These are phyloP conservation scores for Metschnikowia baotianmanensis DNA, from an alignment of 805 yeast genomes.

Conservation along the genomic window DNA sequence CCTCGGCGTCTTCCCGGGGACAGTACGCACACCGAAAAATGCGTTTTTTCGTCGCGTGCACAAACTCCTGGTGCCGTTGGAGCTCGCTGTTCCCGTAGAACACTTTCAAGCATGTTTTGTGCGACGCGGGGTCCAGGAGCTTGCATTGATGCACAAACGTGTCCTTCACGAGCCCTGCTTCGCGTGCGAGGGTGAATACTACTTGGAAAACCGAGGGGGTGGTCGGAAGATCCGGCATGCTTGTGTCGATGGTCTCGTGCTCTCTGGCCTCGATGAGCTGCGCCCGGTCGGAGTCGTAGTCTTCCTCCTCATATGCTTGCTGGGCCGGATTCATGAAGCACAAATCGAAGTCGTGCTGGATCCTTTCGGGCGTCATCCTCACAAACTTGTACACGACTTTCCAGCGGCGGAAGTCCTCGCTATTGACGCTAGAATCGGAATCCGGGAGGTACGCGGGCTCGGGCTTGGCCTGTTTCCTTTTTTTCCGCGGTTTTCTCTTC, in stretches of 20 bases:
- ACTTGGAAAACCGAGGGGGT: slow-evolving; percentile 15
- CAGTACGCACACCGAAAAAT: slow-evolving; percentile 43
- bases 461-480: not conserved
- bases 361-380: slow-evolving; percentile 9
- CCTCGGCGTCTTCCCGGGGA: slow-evolving; percentile 26
- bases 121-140: slow-evolving; percentile 32
- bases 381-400: slow-evolving; percentile 9
- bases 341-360: slow-evolving; percentile 5
- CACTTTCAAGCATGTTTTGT: slow-evolving; percentile 35
- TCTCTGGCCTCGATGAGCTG: slow-evolving; percentile 4
- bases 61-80: slow-evolving; percentile 45
- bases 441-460: slow-evolving; percentile 4
- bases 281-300: slow-evolving; percentile 9
- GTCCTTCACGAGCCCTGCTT: slow-evolving; percentile 10
- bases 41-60: slow-evolving; percentile 43
- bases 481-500: not conserved
- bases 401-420: slow-evolving; percentile 10
- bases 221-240: slow-evolving; percentile 5
- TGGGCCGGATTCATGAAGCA: slow-evolving; percentile 7
- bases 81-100: slow-evolving; percentile 45
- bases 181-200: slow-evolving; percentile 12
- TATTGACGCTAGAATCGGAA: slow-evolving; percentile 7
- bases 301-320: slow-evolving; percentile 8
- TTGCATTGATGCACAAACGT: slow-evolving; percentile 39
- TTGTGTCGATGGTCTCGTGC: slow-evolving; percentile 1